These are phyloP conservation scores for Lichtheimia ramosa DNA, from an alignment of 371 early-diverging fungal species.

Conservation along the genomic window DNA sequence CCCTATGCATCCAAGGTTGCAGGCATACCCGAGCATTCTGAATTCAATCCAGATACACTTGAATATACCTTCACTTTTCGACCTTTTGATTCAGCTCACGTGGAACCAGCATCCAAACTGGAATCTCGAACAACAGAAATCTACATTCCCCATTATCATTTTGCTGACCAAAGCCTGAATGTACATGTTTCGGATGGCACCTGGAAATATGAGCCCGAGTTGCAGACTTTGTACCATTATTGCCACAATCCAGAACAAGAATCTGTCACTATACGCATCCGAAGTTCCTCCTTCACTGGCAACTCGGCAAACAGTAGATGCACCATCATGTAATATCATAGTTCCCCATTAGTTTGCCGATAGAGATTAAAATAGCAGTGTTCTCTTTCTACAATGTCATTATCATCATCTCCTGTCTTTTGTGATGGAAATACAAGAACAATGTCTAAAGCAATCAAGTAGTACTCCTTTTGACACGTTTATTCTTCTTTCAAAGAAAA, in stretches of 20 bases:
- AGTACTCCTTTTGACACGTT: too few species aligned
- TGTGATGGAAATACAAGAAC: too few species aligned
- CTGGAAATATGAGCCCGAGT: constrained; percentile 5
- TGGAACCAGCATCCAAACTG: neutral
- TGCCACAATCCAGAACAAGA: neutral
- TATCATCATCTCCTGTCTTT: too few species aligned
- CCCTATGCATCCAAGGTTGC: constrained; percentile 83
- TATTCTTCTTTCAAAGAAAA: too few species aligned
- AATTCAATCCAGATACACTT: constrained; percentile 59
- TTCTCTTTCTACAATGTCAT: too few species aligned
- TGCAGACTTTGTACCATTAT: constrained; percentile 8
- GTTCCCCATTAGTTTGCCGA: too few species aligned
- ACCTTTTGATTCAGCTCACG: constrained; percentile 14
- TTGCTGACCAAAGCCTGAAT: neutral
- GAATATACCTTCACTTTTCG: constrained; percentile 61
- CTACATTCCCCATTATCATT: constrained; percentile 13
- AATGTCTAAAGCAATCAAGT: too few species aligned
- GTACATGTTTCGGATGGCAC: constrained; percentile 5
- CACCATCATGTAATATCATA: constrained; percentile 1
- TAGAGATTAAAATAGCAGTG: too few species aligned
- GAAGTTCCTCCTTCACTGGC: neutral
- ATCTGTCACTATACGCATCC: neutral
- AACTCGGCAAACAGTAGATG: constrained; percentile 1
- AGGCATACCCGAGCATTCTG: constrained; percentile 62
- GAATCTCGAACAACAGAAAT: constrained; percentile 5